Evolutionary conservation across 768 basidiomycete species (phyloP), one percentile per base, ranked within the genome.

Genomic region (Crucibulum laeve): DNA sequence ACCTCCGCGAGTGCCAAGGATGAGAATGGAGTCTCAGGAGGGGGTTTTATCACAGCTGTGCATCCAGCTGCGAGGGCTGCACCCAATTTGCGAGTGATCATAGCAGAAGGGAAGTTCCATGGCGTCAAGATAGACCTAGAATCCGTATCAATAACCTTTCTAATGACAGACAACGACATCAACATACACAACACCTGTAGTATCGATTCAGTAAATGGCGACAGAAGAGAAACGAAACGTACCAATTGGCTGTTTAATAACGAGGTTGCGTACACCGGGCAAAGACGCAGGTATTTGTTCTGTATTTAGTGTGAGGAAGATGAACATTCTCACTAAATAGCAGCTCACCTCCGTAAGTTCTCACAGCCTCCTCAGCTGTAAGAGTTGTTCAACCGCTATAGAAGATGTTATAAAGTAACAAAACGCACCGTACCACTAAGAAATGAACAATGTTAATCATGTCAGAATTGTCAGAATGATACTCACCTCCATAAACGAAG

Each of bases 1-100:
- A 89, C 91, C 71, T 96, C 94, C n/a, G 82, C 84, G 17, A 97
- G 72, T 4, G 95, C 96, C 8, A 98, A 77, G 6, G 84, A 81
- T 23, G 91, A 91, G 67, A 91, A 96, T 1, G 96, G 96, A 0
- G 96, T 91, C 64, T 99, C 96, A 0, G 91, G 79, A 1, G 96
- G 85, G 1, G 94, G 94, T 55, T 98, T 98, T 62, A 97, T 83
- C 37, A 99, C 93, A 0, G 84, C 76, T 0, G 95, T 96, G 60
- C 95, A 97, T n/a, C 96, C 96, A 13, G 92, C 92, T 1, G 94
- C 95, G 13, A 98, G 76, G 18, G 90, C 91, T 22, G 91, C 80
- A 21, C 81, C 90, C 13, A 92, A 68, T 62, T 94, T 94, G n/a
- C 91, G 84, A 1, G 87, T 87, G 17, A 91, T 87, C 91, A 94